Evolutionary conservation across 306 rosid species (phyloP), one percentile per base, ranked within the genome.

Genomic region (Corylus heterophylla): DNA sequence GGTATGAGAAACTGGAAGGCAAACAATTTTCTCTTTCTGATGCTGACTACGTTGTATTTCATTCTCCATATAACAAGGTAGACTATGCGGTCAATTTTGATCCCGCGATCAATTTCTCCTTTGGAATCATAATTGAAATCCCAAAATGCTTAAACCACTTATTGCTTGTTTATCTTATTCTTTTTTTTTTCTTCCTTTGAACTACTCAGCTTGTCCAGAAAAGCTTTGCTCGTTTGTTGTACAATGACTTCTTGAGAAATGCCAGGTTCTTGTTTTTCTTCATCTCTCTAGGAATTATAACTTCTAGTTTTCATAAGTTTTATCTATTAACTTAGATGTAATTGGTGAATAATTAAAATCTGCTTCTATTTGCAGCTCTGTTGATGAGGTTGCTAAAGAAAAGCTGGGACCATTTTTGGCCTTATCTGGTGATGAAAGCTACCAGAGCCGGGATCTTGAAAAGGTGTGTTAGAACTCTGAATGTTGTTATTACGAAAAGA

Each of bases 51-150:
- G 84, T 85, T 48, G 97, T 95, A 35, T 95, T 93, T 83, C 99
- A 93, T 83, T 95, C 99, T 83, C 99, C 99, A 54, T 95, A 95
- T 84, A 93, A 95, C 92, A 95, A 95, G 97, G 99, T 95, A 89
- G 45, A 17, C 83, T 87, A 61, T 52, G 71, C 50, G 77, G 9
- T 47, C 56, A 58, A 58, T 71, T 71, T 42, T 12, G 27, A 13
- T 69, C 12, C 69, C 27, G 66, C 47, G 37, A 49, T 25, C 67
- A 37, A n/a, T 27, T 27, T 20, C 29, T 63, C 58, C 54, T 12
- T 49, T 45, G 64, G 42, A 25, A 68, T 78, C 27, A 13, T 49
- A 16, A n/a, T 39, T n/a, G 52, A 69, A 54, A 74, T 71, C 22
- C 58, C 52, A 44, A 68, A 83, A 74, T 74, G 71, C 64, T 74